Evolutionary conservation across 2,329 filamentous ascomycete genomes (phyloP).

Genomic region (Dothistroma septosporum): DNA sequence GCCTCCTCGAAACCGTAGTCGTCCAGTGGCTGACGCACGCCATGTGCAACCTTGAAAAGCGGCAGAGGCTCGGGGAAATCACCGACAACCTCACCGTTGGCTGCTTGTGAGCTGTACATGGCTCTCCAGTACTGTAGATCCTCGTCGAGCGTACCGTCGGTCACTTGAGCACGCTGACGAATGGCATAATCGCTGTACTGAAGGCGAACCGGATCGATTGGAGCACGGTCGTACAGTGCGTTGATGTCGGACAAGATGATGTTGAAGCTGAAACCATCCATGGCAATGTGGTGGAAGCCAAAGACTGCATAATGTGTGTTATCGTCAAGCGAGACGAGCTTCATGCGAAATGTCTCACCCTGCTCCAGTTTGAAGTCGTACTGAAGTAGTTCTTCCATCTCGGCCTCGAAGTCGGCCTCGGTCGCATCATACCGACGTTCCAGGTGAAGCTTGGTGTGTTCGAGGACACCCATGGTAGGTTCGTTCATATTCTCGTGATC

Average conservation of each 20-base stretch:
- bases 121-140: no score
- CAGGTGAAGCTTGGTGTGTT: no score
- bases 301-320: slow-evolving; percentile 24
- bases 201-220: slow-evolving; percentile 8
- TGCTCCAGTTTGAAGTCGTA: slow-evolving; percentile 7
- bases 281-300: slow-evolving; percentile 34
- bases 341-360: slow-evolving; percentile 24
- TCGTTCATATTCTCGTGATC: no score
- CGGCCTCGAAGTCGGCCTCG: no score
- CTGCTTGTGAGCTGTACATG: no score
- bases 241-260: slow-evolving; percentile 27
- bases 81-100: neutral
- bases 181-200: slow-evolving; percentile 7
- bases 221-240: slow-evolving; percentile 16
- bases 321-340: slow-evolving; percentile 19
- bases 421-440: no score
- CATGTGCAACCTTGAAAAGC: slow-evolving; percentile 7
- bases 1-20: slow-evolving; percentile 7
- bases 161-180: neutral
- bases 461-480: no score
- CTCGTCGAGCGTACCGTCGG: slow-evolving; percentile 10
- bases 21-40: slow-evolving; percentile 9
- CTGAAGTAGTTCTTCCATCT: no score
- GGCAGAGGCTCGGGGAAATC: slow-evolving; percentile 9
- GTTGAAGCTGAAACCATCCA: slow-evolving; percentile 33